Evolutionary conservation across 768 basidiomycete genomes (phyloP).

Genomic region (Leccinum longicurvipes): DNA sequence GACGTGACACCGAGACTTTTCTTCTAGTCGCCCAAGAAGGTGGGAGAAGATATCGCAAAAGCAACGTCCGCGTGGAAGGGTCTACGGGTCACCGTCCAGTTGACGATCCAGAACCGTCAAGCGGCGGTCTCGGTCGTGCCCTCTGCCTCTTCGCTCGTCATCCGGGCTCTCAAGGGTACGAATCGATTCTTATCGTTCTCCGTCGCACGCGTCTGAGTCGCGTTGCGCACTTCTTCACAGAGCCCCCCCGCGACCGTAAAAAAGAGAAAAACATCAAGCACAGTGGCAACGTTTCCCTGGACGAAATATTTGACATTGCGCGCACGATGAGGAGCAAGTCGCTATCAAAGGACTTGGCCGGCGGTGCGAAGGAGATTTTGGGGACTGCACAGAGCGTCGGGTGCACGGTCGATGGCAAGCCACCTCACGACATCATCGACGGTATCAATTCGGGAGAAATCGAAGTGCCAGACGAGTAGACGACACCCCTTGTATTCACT

Average conservation of each 20-base stretch:
- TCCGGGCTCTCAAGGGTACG: slow-evolving; percentile 94
- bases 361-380: slow-evolving; percentile 94
- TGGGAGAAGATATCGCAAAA: slow-evolving; percentile 99
- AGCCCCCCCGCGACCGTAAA: slow-evolving; percentile 98
- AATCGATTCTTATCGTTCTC: slow-evolving; percentile 5
- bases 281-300: slow-evolving; percentile 87
- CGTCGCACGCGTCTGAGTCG: neutral
- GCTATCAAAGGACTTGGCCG: slow-evolving; percentile 85
- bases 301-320: slow-evolving; percentile 93
- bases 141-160: slow-evolving; percentile 95
- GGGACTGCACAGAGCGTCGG: slow-evolving; percentile 97
- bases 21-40: slow-evolving; percentile 98
- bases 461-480: slow-evolving; percentile 83
- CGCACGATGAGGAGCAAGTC: slow-evolving; percentile 96
- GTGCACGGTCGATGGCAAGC: slow-evolving; percentile 92
- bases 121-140: slow-evolving; percentile 95
- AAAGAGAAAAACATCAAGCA: slow-evolving; percentile 99
- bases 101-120: slow-evolving; percentile 99
- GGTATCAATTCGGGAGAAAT: slow-evolving; percentile 80
- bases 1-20: slow-evolving; percentile 13
- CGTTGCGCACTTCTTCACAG: too few species aligned
- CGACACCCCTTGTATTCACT: slow-evolving; percentile 20
- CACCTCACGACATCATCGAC: slow-evolving; percentile 92
- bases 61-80: slow-evolving; percentile 99
- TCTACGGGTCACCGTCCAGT: slow-evolving; percentile 97